Base-by-base conservation (phyloP, 495 filamentous ascomycete species). In the Hypoxylon crocopeplum region DNA sequence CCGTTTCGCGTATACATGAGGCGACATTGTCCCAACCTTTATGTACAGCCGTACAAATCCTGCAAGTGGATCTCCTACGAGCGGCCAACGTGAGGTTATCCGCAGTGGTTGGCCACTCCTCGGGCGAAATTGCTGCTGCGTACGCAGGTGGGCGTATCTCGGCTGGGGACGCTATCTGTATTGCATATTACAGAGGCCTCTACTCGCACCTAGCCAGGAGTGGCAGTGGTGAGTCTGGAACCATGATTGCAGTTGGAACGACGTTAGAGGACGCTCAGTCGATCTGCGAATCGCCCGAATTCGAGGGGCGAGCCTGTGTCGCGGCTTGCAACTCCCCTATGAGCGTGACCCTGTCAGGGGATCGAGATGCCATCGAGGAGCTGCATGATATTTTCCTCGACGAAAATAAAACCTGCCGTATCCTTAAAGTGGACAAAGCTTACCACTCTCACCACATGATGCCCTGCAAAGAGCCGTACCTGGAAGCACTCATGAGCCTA, bases 121-220 rank as follows among this genome's bases (percentile, higher is more conserved):
- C 79, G 38, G 85, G 85, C 7, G 85, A 88, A 58, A 87, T 87
- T 62, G 77, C 77, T 0, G 81, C 80, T 3, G 77, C 79, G 0
- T 81, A 77, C 48, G 63, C 74, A 1, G 66, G 66, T 2, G 76
- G 77, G 0, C 67, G 69, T n/a, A 48, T 82, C 0, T 61, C 66
- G 12, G 70, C 77, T 5, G 25, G 63, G n/a, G 76, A 76, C 15
- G 48, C 48, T 0, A 51, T 51, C 0, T 52, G 73, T 8, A 67
- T 85, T 4, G 75, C 82, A 2, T 69, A 72, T 68, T 52, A 77
- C 44, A 62, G 72, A 6, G 62, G 75, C 8, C 57, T 64, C 0
- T 16, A 57, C 15, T n/a, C 13, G n/a, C 7, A 16, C 8, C 13
- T 38, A 5, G 15, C n/a, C 1, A 4, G 6, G n/a, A 10, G 32